These are phyloP conservation scores for Fusarium compactum DNA, from an alignment of 2,329 filamentous ascomycete genomes.

Conservation along the genomic window DNA sequence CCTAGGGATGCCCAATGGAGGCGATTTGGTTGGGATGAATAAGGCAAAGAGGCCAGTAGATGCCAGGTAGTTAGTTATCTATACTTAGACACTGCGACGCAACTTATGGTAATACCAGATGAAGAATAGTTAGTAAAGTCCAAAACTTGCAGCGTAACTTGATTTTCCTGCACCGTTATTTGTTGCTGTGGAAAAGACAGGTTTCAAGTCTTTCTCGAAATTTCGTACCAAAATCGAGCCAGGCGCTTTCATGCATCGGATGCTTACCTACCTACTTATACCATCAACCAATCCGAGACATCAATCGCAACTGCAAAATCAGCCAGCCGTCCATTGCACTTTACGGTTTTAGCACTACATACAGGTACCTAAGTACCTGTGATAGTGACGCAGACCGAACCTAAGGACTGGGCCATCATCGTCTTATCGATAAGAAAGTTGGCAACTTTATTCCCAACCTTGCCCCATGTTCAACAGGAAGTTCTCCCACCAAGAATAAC, in stretches of 20 bases:
- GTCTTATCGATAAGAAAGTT: conserved; percentile 51
- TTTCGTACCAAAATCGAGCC: neutral
- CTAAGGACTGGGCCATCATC: neutral
- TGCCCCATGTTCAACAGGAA: conserved; percentile 30
- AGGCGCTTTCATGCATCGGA: neutral
- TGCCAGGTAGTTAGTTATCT: conserved; percentile 10
- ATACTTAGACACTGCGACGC: conserved; percentile 20
- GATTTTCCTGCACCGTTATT: neutral
- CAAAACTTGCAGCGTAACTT: neutral
- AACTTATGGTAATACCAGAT: conserved; percentile 35
- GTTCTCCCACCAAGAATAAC: conserved; percentile 41
- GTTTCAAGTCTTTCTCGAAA: neutral
- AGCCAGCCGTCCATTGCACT: neutral
- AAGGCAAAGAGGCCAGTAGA: conserved; percentile 26
- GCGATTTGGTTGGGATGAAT: conserved; percentile 23
- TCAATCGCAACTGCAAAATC: neutral
- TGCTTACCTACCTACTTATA: neutral
- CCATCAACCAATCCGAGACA: conserved; percentile 3
- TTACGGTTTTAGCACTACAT: conserved; percentile 1
- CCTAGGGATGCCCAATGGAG: conserved; percentile 21
- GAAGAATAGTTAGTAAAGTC: conserved; percentile 11
- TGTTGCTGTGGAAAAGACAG: neutral
- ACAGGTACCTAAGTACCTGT: neutral
- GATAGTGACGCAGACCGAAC: conserved; percentile 22
- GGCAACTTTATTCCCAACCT: conserved; percentile 35